phyloP scores from a whole-genome alignment of 2,329 filamentous ascomycete genomes.

The Fonsecaea multimorphosa region DNA sequence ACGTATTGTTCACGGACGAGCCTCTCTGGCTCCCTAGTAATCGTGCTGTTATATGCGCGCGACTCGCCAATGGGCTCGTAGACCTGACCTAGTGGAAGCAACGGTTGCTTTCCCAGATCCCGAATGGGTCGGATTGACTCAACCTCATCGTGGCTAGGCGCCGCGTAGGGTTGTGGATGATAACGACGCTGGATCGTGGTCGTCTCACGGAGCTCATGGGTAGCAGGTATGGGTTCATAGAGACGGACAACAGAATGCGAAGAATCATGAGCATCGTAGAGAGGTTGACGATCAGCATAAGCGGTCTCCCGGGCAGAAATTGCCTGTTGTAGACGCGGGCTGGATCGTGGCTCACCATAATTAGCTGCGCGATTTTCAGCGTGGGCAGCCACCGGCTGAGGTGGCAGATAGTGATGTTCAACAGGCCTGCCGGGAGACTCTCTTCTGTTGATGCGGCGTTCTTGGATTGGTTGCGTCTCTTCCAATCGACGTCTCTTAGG shows the following conservation, averaged over 20 bases:
- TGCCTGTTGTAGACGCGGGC: constrained; percentile 16
- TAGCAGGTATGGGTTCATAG: constrained; percentile 9
- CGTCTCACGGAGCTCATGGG: constrained; percentile 20
- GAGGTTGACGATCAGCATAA: constrained; percentile 24
- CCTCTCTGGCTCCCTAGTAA: constrained; percentile 15
- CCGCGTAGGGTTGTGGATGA: constrained; percentile 10
- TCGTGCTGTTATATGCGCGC: constrained; percentile 22
- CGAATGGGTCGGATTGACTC: constrained; percentile 14
- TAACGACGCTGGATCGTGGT: constrained; percentile 9
- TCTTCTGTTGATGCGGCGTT: constrained; percentile 18
- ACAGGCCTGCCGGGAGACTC: constrained; percentile 20
- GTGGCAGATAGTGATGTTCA: constrained; percentile 24
- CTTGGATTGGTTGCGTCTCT: constrained; percentile 15
- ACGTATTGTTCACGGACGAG: constrained; percentile 23
- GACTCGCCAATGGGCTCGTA: constrained; percentile 26
- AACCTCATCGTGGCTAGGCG: neutral
- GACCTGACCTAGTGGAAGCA: constrained; percentile 8
- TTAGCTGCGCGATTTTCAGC: constrained; percentile 19
- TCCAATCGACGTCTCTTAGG: constrained; percentile 31
- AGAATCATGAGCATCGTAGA: constrained; percentile 23
- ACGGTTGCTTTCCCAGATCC: constrained; percentile 11
- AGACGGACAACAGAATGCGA: constrained; percentile 9
- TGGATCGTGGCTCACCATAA: constrained; percentile 25
- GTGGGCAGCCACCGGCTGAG: constrained; percentile 14
- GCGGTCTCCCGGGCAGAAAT: constrained; percentile 16